Base-by-base conservation (phyloP, 169 alveolate species). In the Plasmodium berghei region DNA sequence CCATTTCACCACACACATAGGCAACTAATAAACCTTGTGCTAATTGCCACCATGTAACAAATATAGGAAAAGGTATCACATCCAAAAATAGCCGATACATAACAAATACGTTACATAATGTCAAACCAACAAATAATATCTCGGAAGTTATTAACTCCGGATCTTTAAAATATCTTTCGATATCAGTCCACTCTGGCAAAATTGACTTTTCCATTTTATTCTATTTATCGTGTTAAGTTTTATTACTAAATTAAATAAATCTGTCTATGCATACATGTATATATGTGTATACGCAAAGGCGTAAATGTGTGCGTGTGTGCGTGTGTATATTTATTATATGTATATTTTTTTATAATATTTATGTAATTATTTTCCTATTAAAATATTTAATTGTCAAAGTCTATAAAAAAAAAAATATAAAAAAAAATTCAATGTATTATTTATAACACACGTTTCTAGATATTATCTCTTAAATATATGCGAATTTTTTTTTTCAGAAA, bases 31-130 rank as follows among this genome's bases (percentile, higher is more conserved):
- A 93, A 54, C 98, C 98, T 75, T 95, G 98, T 49, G 97, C 95
- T 91, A 97, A 93, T 73, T 97, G 98, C 96, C 98, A 96, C 97
- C 98, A 97, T 42, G 98, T 97, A 52, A 97, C 97, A 74, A 96
- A 95, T 48, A 97, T 92, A 18, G 98, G 98, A 64, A 91, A 96
- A 49, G 98, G 98, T 46, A 95, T 90, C 63, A 97, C 98, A 61
- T 96, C 96, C 61, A 95, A 94, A 73, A 97, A 94, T 48, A 97
- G 92, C 16, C 98, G 95, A 93, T 97, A 96, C 93, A 97, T 93
- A 61, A 97, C 98, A 90, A 96, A 96, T 72, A 97, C 98, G 87
- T 97, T 97, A 72, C 97, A 95, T 77, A 97, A 73, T 2, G 98
- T 97, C 62, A 97, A 90, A 80, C 94, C 88, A 42, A 96, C 92